Conservation (phyloP, 139 green algal species). For the Tetradesmus obliquus region DNA sequence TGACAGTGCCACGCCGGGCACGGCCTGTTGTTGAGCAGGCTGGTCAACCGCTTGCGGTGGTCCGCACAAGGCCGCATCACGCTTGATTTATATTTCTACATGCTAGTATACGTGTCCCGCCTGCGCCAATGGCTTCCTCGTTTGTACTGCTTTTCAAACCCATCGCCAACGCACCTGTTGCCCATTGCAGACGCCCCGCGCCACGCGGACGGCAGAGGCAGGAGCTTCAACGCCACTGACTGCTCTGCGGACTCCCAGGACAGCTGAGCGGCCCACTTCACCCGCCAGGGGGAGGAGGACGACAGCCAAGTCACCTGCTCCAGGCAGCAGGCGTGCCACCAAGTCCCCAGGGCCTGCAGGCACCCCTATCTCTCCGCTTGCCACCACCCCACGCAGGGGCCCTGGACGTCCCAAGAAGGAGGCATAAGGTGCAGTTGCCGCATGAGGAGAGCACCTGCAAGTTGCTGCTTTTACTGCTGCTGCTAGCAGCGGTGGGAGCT, state of each 20-base stretch:
- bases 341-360: conserved; percentile 23
- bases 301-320: conserved; percentile 29
- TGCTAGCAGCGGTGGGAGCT: background rate
- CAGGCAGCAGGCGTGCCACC: background rate
- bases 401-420: background rate
- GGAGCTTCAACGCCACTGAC: background rate
- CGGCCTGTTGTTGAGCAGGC: background rate
- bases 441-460: background rate
- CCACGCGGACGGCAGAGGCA: background rate
- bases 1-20: background rate
- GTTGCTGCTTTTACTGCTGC: background rate
- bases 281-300: conserved; percentile 1
- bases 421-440: background rate
- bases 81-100: background rate
- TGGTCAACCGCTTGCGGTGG: background rate
- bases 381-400: background rate
- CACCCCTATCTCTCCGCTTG: background rate
- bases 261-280: background rate
- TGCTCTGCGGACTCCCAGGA: conserved; percentile 16
- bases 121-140: background rate
- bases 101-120: background rate
- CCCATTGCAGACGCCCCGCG: conserved; percentile 8
- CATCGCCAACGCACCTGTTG: background rate
- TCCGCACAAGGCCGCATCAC: background rate
- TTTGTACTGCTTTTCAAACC: background rate